Percentiles rank a stretch among this genome's conserved stretches.
Conservation (phyloP, 768 basidiomycete species). For the Amanita phalloides region DNA sequence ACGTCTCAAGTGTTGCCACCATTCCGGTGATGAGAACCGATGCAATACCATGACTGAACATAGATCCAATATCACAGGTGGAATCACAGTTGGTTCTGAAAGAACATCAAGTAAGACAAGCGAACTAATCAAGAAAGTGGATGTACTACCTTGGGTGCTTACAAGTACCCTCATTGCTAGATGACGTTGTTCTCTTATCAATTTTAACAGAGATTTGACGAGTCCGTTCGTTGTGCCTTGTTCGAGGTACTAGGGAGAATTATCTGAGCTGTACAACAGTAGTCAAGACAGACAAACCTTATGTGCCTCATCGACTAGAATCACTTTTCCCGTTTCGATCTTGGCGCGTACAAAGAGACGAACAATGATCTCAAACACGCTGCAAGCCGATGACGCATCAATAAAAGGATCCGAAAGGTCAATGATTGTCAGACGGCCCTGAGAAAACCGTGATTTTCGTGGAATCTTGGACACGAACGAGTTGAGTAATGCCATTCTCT, state of each 20-base stretch:
- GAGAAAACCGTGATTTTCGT: constrained; percentile 28
- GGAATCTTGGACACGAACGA: constrained; percentile 36
- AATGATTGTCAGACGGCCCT: constrained; percentile 54
- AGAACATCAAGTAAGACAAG: constrained; percentile 3
- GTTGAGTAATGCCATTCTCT: constrained; percentile 49
- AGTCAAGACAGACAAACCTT: constrained; percentile 30
- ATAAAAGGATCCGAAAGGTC: constrained; percentile 70
- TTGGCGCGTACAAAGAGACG: constrained; percentile 54
- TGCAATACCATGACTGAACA: constrained; percentile 59
- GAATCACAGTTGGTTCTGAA: constrained; percentile 64
- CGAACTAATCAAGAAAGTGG: background rate
- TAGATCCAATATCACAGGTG: constrained; percentile 54
- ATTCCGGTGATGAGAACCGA: constrained; percentile 64
- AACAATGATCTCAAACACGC: constrained; percentile 58
- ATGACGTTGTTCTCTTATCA: constrained; percentile 64
- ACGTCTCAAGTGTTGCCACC: constrained; percentile 61
- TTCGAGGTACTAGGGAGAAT: constrained; percentile 32
- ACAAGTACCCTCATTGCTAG: constrained; percentile 64
- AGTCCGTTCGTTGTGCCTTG: constrained; percentile 37
- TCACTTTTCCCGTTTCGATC: constrained; percentile 52
- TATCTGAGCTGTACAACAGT: constrained; percentile 25
- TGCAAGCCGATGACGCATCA: constrained; percentile 55
- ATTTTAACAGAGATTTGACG: constrained; percentile 42
- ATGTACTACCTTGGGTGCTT: constrained; percentile 52
- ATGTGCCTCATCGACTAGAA: constrained; percentile 69